Evolutionary conservation across 2,329 filamentous ascomycete genomes (phyloP).

Genomic region (Monosporascus sp.): DNA sequence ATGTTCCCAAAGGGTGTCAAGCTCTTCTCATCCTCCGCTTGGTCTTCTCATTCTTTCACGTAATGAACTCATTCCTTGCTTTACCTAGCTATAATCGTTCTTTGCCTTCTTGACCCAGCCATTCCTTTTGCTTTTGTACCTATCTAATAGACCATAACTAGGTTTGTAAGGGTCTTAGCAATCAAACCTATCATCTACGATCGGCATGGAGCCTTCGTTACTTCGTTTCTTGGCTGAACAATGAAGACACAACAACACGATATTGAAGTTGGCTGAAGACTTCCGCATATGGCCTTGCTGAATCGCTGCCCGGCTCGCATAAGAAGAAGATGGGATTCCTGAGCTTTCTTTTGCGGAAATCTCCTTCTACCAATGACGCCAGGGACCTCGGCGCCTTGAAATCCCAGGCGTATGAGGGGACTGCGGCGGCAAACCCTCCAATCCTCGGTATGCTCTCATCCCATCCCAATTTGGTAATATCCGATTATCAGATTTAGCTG

Average conservation of each 20-base stretch:
- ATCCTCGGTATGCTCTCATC: slow-evolving; percentile 27
- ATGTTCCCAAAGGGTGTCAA: background rate
- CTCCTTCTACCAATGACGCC: slow-evolving; percentile 8
- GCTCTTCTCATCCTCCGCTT: background rate
- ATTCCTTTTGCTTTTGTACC: too few relatives aligned
- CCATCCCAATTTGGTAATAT: slow-evolving; percentile 13
- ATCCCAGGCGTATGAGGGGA: slow-evolving; percentile 32
- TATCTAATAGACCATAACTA: too few relatives aligned
- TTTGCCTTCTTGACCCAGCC: too few relatives aligned
- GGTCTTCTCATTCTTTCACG: too few relatives aligned
- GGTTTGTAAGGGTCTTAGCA: too few relatives aligned
- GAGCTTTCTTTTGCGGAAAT: slow-evolving; percentile 28
- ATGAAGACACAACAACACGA: background rate
- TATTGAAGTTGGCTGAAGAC: background rate
- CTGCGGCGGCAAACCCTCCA: slow-evolving; percentile 30
- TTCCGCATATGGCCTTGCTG: background rate
- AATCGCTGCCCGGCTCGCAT: background rate
- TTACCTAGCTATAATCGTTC: too few relatives aligned
- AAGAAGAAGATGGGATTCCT: slow-evolving; percentile 29
- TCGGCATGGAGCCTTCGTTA: background rate
- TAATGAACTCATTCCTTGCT: too few relatives aligned
- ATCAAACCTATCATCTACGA: background rate
- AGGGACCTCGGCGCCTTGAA: slow-evolving; percentile 20
- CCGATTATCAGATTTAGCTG: slow-evolving; percentile 9
- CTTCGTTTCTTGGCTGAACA: background rate